Percentiles rank a stretch among this genome's conserved stretches.
Conservation (phyloP, 768 basidiomycete genomes). For the Amanita rubescens region DNA sequence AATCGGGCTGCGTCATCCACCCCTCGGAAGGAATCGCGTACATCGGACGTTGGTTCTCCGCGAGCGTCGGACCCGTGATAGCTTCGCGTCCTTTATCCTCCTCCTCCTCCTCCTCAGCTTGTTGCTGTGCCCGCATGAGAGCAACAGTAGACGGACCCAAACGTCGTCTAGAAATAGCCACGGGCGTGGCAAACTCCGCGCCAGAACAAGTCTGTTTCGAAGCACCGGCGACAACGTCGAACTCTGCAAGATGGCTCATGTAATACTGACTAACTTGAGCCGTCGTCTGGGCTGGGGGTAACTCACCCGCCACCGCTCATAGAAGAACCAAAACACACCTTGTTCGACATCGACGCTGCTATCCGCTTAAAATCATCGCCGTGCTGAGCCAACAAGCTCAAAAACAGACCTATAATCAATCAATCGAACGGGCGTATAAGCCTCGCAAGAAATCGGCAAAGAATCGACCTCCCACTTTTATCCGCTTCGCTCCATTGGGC, state of each 20-base stretch:
- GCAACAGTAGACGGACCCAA: neutral
- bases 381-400: constrained; percentile 49
- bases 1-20: neutral
- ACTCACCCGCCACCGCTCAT: neutral
- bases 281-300: constrained; percentile 34
- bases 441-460: neutral
- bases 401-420: constrained; percentile 35
- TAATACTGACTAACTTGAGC: constrained; percentile 50
- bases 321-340: constrained; percentile 28
- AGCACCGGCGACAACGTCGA: constrained; percentile 34
- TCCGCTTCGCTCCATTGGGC: constrained; percentile 63
- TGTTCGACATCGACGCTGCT: constrained; percentile 57
- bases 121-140: neutral
- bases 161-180: neutral
- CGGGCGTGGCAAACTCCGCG: neutral
- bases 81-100: neutral
- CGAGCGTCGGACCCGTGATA: neutral
- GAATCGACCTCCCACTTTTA: constrained; percentile 36
- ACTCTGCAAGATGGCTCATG: constrained; percentile 31
- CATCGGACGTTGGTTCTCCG: constrained; percentile 3
- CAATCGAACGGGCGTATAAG: neutral
- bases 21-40: constrained; percentile 1
- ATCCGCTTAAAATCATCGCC: constrained; percentile 67
- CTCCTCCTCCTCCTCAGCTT: neutral
- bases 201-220: neutral